These are phyloP conservation scores for Exophiala aquamarina DNA, from an alignment of 2,329 filamentous ascomycete species.

Conservation along the genomic window DNA sequence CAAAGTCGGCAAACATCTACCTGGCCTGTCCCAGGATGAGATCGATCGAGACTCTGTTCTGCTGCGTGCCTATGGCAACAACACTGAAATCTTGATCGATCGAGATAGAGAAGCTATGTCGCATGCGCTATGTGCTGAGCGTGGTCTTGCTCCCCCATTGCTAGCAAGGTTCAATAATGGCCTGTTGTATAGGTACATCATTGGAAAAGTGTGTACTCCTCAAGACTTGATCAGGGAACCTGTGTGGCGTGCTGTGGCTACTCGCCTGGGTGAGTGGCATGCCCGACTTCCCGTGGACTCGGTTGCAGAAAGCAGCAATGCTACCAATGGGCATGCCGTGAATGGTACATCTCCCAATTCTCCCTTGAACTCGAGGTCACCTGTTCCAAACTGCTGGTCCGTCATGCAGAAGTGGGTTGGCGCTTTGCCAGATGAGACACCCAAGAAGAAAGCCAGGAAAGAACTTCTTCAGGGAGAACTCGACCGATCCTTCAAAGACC, in stretches of 20 bases:
- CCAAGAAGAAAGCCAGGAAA: constrained; percentile 67
- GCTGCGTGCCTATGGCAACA: constrained; percentile 89
- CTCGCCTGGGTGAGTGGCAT: constrained; percentile 89
- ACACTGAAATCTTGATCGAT: constrained; percentile 93
- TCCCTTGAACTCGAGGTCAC: constrained; percentile 58
- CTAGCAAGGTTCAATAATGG: constrained; percentile 94
- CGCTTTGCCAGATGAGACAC: constrained; percentile 73
- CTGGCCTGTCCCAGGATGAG: constrained; percentile 71
- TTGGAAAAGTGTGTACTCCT: constrained; percentile 75
- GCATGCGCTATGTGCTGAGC: constrained; percentile 82
- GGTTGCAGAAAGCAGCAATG: constrained; percentile 34
- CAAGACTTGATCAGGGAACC: constrained; percentile 73
- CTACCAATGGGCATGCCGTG: constrained; percentile 13
- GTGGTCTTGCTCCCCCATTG: constrained; percentile 80
- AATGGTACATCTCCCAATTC: constrained; percentile 2
- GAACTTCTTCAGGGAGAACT: constrained; percentile 72
- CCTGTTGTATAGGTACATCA: constrained; percentile 89
- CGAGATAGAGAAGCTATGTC: constrained; percentile 70
- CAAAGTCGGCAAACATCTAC: constrained; percentile 51
- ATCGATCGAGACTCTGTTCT: constrained; percentile 83
- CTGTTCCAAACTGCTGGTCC: constrained; percentile 86
- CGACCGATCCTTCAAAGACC: constrained; percentile 64
- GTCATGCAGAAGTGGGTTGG: constrained; percentile 95
- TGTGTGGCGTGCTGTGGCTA: constrained; percentile 81
- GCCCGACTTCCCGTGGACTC: constrained; percentile 62